phyloP scores from a whole-genome alignment of 352 stramenopile species.

The Globisporangium carolinianum region DNA sequence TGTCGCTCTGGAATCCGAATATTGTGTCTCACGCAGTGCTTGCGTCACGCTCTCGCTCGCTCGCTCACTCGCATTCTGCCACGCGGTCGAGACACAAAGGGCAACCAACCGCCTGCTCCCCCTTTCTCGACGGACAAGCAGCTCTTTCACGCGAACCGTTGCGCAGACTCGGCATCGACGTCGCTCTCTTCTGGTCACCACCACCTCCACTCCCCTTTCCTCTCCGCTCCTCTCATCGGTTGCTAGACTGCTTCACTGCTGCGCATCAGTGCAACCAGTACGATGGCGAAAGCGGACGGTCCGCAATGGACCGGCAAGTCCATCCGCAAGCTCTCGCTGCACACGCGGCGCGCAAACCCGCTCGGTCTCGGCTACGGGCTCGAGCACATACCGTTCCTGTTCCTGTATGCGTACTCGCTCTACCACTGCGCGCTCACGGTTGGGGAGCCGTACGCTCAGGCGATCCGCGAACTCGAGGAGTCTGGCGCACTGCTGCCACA shows the following conservation, averaged over 20 bases:
- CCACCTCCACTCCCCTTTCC: background rate
- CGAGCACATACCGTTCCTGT: constrained; percentile 61
- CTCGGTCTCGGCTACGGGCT: constrained; percentile 59
- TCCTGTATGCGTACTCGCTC: constrained; percentile 64
- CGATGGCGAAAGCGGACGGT: constrained; percentile 18
- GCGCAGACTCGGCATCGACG: too few species aligned
- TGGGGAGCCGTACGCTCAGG: constrained; percentile 67
- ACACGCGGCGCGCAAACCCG: constrained; percentile 46
- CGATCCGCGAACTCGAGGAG: constrained; percentile 67
- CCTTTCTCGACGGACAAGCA: background rate
- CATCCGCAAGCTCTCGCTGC: constrained; percentile 60
- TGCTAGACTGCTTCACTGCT: background rate
- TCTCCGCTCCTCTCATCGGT: background rate
- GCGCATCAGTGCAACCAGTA: background rate
- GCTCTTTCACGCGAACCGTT: background rate
- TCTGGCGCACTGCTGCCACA: constrained; percentile 36
- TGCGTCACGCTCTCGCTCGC: background rate
- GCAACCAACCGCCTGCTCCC: background rate
- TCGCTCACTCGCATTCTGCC: background rate
- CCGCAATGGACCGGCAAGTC: constrained; percentile 66
- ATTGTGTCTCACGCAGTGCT: background rate
- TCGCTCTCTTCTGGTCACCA: too few species aligned
- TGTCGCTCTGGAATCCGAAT: background rate
- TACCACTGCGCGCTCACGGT: constrained; percentile 60
- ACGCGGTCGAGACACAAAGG: constrained; percentile 2